phyloP scores from a whole-genome alignment of 78 protist genomes.

The Bodo saltans region DNA sequence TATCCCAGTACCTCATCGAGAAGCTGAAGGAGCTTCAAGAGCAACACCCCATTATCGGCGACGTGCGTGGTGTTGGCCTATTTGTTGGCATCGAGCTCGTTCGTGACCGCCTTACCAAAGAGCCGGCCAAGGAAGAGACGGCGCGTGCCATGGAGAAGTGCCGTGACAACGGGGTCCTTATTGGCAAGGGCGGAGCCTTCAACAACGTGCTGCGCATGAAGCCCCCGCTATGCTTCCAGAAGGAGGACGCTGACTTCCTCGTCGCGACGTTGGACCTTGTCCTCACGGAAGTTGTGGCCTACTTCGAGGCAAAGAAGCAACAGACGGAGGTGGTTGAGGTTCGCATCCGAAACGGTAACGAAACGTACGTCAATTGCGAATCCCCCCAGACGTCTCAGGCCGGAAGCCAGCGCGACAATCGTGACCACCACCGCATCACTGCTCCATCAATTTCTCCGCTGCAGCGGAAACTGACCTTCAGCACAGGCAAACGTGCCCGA shows the following conservation, averaged over 20 bases:
- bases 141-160: neutral
- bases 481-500: too few relatives aligned
- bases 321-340: too few relatives aligned
- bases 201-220: slow-evolving; percentile 59
- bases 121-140: slow-evolving; percentile 38
- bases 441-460: too few relatives aligned
- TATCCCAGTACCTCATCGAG: slow-evolving; percentile 2
- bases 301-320: neutral
- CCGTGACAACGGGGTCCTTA: slow-evolving; percentile 17
- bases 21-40: slow-evolving; percentile 6
- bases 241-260: slow-evolving; percentile 15
- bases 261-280: slow-evolving; percentile 20
- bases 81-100: slow-evolving; percentile 79
- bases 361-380: neutral
- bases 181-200: slow-evolving; percentile 41
- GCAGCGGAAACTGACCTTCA: too few relatives aligned
- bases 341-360: neutral
- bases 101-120: neutral
- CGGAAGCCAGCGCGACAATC: neutral
- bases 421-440: too few relatives aligned
- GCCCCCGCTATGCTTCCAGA: slow-evolving; percentile 56
- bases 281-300: neutral
- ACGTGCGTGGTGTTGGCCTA: slow-evolving; percentile 75
- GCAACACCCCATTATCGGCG: slow-evolving; percentile 48
- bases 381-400: neutral